These are phyloP conservation scores for Cupressus sempervirens DNA, from an alignment of 75 land plant genomes.

Conservation along the genomic window DNA sequence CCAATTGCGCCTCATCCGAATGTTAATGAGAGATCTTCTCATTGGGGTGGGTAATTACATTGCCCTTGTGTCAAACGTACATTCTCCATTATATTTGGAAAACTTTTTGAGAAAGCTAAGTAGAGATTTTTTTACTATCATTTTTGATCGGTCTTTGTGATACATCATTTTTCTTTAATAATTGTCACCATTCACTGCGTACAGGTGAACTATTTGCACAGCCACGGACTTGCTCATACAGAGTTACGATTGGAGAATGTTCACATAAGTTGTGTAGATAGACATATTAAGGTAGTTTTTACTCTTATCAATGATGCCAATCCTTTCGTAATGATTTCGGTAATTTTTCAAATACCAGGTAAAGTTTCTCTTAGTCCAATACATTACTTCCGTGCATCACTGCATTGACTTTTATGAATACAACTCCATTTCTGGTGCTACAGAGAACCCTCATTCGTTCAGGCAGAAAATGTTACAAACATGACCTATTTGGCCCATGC, in stretches of 20 bases:
- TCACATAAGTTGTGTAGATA: constrained; percentile 83
- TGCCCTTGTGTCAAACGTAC: not conserved
- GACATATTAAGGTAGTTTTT: constrained; percentile 70
- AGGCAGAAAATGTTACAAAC: not conserved
- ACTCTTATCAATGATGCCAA: not conserved
- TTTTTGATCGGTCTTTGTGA: not conserved
- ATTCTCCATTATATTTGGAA: not conserved
- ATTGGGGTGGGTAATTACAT: constrained; percentile 65
- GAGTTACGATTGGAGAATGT: constrained; percentile 86
- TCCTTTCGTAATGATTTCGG: not conserved
- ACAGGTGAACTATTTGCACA: constrained; percentile 90
- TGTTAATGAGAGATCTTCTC: constrained; percentile 85
- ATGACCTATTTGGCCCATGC: not conserved
- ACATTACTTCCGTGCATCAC: not conserved
- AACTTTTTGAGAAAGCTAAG: not conserved
- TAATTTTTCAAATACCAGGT: not conserved
- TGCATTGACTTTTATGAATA: not conserved
- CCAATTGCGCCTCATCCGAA: constrained; percentile 61
- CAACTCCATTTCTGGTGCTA: not conserved
- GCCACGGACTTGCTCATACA: constrained; percentile 91
- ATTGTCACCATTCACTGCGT: constrained; percentile 2
- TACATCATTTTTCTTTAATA: not conserved
- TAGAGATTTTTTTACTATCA: not conserved
- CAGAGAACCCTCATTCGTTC: not conserved
- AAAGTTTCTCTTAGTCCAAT: not conserved